phyloP scores from a whole-genome alignment of 1,284 basidiomycete genomes.

The Microbotryum silenes-acaulis region DNA sequence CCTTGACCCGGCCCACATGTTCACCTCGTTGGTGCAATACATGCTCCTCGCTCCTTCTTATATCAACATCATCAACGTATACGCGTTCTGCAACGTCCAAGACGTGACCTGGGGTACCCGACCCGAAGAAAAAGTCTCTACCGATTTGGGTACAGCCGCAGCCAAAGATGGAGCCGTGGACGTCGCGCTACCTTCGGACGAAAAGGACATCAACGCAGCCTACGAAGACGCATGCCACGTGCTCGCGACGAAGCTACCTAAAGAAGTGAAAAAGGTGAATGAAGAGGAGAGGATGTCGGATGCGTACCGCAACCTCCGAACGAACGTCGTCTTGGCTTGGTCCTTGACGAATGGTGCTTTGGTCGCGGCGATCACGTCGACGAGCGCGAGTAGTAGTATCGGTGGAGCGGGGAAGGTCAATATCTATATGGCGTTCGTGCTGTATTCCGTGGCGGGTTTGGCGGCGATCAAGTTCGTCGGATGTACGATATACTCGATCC shows the following conservation, averaged over 20 bases:
- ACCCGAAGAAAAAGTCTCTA: constrained; percentile 37
- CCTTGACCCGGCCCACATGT: constrained; percentile 61
- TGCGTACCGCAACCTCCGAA: constrained; percentile 78
- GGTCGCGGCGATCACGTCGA: constrained; percentile 60
- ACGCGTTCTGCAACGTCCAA: constrained; percentile 54
- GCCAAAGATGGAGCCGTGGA: constrained; percentile 60
- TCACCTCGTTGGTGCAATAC: constrained; percentile 92
- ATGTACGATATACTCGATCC: constrained; percentile 64
- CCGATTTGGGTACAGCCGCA: constrained; percentile 26
- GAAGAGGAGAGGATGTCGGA: constrained; percentile 68
- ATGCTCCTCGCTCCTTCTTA: constrained; percentile 85
- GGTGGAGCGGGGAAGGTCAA: constrained; percentile 42
- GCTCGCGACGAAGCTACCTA: constrained; percentile 62
- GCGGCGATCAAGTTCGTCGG: constrained; percentile 68
- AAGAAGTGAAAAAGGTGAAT: constrained; percentile 56
- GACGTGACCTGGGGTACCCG: constrained; percentile 14
- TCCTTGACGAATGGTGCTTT: constrained; percentile 71
- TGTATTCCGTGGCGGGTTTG: constrained; percentile 77
- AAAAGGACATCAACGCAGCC: constrained; percentile 76
- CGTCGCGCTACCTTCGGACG: constrained; percentile 66
- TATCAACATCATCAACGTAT: constrained; percentile 81
- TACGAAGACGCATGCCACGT: constrained; percentile 78
- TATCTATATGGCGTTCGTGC: constrained; percentile 69
- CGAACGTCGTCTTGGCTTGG: constrained; percentile 76
- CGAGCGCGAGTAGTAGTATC: constrained; percentile 8